Evolutionary conservation across 139 green algal species (phyloP).

Genomic region (Closterium sp.): DNA sequence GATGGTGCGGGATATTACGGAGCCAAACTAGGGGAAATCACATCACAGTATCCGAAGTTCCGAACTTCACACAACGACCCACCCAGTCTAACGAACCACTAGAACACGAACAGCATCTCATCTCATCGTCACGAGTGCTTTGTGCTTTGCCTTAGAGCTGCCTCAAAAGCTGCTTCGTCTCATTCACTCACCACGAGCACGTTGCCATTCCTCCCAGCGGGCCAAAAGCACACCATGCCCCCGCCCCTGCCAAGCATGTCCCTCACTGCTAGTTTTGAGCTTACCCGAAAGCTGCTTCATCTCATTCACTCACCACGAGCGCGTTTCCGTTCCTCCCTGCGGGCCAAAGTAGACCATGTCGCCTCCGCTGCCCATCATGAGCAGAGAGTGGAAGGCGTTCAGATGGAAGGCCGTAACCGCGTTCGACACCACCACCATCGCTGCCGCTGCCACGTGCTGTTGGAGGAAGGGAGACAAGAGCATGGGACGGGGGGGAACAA

Average conservation of each 20-base stretch:
- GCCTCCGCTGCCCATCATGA: conserved; percentile 75
- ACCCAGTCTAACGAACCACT: too few species aligned
- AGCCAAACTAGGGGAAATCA: too few species aligned
- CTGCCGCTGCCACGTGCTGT: not conserved
- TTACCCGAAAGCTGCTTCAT: too few species aligned
- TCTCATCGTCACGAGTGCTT: too few species aligned
- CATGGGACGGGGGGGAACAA: not conserved
- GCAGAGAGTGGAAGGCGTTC: conserved; percentile 56
- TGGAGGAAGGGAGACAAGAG: not conserved
- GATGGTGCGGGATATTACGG: not conserved
- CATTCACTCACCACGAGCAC: not conserved
- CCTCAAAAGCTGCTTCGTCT: too few species aligned
- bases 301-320: not conserved
- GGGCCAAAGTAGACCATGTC: conserved; percentile 79
- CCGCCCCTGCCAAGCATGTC: too few species aligned
- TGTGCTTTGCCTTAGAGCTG: too few species aligned
- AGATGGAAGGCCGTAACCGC: not conserved
- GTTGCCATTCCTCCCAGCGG: not conserved
- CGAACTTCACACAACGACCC: too few species aligned
- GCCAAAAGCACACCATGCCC: not conserved
- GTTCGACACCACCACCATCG: not conserved
- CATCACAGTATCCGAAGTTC: too few species aligned
- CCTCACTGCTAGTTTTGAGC: too few species aligned
- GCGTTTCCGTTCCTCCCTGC: conserved; percentile 61
- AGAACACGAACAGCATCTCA: too few species aligned